phyloP scores from a whole-genome alignment of 148 eudicot genomes.

The Rheum nobile region DNA sequence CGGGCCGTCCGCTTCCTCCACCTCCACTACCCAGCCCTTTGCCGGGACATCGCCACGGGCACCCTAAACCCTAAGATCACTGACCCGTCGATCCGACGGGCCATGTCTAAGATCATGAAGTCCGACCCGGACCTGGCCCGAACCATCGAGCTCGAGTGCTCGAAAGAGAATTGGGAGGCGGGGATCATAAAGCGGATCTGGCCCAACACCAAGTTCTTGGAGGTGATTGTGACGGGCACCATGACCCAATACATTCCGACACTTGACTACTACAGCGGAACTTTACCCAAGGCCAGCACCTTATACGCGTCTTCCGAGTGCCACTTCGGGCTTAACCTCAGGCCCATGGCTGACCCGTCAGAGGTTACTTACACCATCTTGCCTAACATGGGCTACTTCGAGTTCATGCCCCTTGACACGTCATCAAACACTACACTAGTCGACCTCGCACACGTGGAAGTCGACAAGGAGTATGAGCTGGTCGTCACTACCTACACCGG shows the following conservation, averaged over 20 bases:
- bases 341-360: constrained; percentile 47
- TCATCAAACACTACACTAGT: constrained; percentile 28
- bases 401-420: constrained; percentile 50
- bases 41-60: constrained; percentile 39
- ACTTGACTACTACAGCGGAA: constrained; percentile 63
- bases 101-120: constrained; percentile 30
- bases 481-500: constrained; percentile 66
- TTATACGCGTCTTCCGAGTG: constrained; percentile 64
- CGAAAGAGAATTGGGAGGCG: constrained; percentile 55
- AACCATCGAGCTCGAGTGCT: constrained; percentile 31
- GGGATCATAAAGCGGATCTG: constrained; percentile 56
- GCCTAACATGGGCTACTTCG: constrained; percentile 83
- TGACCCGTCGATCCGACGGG: constrained; percentile 28
- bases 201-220: constrained; percentile 73
- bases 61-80: constrained; percentile 27
- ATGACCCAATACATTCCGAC: constrained; percentile 65
- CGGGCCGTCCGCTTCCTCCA: constrained; percentile 67
- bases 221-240: constrained; percentile 54
- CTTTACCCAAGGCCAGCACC: constrained; percentile 44
- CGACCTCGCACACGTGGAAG: constrained; percentile 45
- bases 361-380: constrained; percentile 66
- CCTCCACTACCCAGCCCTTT: constrained; percentile 38
- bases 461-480: constrained; percentile 64
- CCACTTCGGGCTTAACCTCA: constrained; percentile 57
- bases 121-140: constrained; percentile 45